Percentiles rank a stretch among this genome's conserved stretches.
These are phyloP conservation scores for Collybiopsis confluens DNA, from an alignment of 768 basidiomycete species.

Conservation along the genomic window DNA sequence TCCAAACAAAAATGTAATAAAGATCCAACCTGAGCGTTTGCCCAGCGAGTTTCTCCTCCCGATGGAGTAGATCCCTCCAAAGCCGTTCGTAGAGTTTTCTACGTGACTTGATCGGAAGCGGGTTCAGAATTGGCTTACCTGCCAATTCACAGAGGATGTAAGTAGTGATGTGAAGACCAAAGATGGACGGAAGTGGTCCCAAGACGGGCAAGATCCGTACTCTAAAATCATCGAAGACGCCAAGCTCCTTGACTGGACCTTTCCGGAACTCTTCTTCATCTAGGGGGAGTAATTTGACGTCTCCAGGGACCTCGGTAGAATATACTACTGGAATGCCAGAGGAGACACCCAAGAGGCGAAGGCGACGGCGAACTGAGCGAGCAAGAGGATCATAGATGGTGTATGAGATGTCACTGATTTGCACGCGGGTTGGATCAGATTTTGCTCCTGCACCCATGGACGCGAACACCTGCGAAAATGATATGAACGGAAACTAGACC, in stretches of 20 bases:
- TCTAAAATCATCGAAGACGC: conserved; percentile 88
- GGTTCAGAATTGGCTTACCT: conserved; percentile 77
- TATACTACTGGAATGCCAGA: conserved; percentile 86
- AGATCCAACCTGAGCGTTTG: conserved; percentile 53
- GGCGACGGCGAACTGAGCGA: conserved; percentile 77
- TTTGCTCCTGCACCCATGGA: conserved; percentile 98
- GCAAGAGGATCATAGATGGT: conserved; percentile 96
- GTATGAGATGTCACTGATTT: conserved; percentile 90
- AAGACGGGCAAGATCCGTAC: conserved; percentile 92
- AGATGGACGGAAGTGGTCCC: conserved; percentile 82
- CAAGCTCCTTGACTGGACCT: conserved; percentile 84
- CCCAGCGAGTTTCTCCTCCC: conserved; percentile 68
- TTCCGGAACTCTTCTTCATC: conserved; percentile 90
- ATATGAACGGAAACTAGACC: neutral
- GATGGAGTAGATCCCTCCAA: conserved; percentile 66
- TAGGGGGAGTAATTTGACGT: conserved; percentile 85
- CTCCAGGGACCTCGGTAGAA: conserved; percentile 89
- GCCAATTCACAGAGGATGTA: conserved; percentile 87
- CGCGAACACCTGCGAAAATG: conserved; percentile 78
- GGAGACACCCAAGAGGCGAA: conserved; percentile 57
- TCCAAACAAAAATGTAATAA: too few species aligned
- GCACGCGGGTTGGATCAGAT: conserved; percentile 89
- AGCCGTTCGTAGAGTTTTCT: conserved; percentile 81
- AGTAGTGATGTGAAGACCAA: conserved; percentile 86
- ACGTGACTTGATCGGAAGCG: conserved; percentile 81